A percentile compares a stretch with the other conserved stretches of the same genome.
These are phyloP conservation scores for Candida dendrica DNA, from an alignment of 805 yeast species.

Conservation along the genomic window DNA sequence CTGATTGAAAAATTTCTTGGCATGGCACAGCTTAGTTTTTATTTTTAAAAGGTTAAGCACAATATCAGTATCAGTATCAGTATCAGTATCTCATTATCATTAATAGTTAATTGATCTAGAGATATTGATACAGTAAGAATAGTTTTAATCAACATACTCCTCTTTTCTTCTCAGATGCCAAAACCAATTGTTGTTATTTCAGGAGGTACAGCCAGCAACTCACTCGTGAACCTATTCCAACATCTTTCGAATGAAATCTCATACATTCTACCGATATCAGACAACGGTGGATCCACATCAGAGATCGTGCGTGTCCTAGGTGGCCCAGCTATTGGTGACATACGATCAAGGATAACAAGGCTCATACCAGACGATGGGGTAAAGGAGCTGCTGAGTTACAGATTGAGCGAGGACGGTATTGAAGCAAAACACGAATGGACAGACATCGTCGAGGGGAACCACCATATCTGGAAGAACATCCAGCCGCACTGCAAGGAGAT, in stretches of 20 bases:
- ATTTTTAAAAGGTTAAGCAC: too few relatives aligned
- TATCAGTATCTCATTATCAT: too few relatives aligned
- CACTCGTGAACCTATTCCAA: constrained; percentile 53
- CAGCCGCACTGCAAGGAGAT: constrained; percentile 59
- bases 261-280: constrained; percentile 78
- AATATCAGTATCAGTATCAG: too few relatives aligned
- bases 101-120: too few relatives aligned
- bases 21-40: too few relatives aligned
- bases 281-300: constrained; percentile 92
- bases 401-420: constrained; percentile 41
- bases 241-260: constrained; percentile 36
- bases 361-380: constrained; percentile 47
- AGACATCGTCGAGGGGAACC: constrained; percentile 71
- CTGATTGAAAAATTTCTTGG: too few relatives aligned
- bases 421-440: constrained; percentile 71
- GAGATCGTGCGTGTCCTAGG: constrained; percentile 82
- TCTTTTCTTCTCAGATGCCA: background rate
- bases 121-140: too few relatives aligned
- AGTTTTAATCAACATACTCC: background rate
- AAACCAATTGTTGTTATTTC: constrained; percentile 34
- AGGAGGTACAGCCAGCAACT: constrained; percentile 87
- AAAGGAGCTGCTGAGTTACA: constrained; percentile 32
- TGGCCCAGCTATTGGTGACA: constrained; percentile 94
- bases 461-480: constrained; percentile 56
- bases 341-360: constrained; percentile 73